phyloP scores from a whole-genome alignment of 208 protist species.

The Crithidia bombi region DNA sequence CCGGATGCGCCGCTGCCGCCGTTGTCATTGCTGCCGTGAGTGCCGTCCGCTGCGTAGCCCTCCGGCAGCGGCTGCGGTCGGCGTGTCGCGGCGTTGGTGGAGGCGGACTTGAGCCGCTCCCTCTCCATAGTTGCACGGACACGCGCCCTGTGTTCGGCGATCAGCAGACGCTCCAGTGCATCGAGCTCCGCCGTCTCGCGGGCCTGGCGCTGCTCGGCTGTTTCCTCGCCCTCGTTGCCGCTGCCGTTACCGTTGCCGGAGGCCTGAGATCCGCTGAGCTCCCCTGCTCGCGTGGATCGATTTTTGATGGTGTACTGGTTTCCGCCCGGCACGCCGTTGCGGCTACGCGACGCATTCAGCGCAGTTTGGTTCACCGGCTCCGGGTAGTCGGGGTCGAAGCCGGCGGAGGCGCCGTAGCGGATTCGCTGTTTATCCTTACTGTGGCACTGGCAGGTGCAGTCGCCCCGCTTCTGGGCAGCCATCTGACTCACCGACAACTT shows the following conservation, averaged over 20 bases:
- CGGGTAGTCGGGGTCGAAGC: constrained; percentile 78
- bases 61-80: constrained; percentile 49
- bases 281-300: constrained; percentile 9
- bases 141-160: constrained; percentile 88
- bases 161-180: constrained; percentile 86
- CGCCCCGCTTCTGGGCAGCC: constrained; percentile 39
- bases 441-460: constrained; percentile 69
- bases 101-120: constrained; percentile 41
- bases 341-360: constrained; percentile 73
- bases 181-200: constrained; percentile 75
- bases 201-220: constrained; percentile 52
- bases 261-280: constrained; percentile 3
- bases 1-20: background rate
- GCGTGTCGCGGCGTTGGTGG: constrained; percentile 36
- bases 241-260: constrained; percentile 14
- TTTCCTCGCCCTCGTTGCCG: constrained; percentile 13
- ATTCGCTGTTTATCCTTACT: constrained; percentile 25
- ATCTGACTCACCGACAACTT: constrained; percentile 65
- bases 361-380: constrained; percentile 83
- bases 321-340: constrained; percentile 54
- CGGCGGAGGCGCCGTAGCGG: constrained; percentile 15
- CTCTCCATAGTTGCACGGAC: constrained; percentile 69
- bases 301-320: constrained; percentile 59
- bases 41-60: constrained; percentile 22
- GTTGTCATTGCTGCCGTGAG: background rate